Evolutionary conservation across 805 yeast species (phyloP), one percentile per base, ranked within the genome.

Genomic region (Metschnikowia vanudenii): DNA sequence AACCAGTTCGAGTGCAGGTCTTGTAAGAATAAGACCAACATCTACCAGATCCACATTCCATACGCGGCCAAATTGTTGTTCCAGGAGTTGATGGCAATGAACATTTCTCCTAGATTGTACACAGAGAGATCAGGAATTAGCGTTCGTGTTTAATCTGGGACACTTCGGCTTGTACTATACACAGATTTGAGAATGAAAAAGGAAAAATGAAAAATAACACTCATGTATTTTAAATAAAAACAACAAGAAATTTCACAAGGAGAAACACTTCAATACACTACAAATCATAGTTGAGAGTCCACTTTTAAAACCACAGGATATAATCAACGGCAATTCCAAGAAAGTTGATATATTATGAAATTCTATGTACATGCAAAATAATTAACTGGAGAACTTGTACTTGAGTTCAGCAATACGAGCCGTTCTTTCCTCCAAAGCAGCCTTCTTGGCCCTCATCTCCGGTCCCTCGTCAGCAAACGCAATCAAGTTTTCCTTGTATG

Each of bases 41-140:
- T 94, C 61, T 94, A 89, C 72, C 99, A 94, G 77, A 87, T 91
- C 56, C 96, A 92, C 63, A 88, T 94, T 62, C 99, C 99, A 39
- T 94, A 94, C 67, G 99, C 99, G 39, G 99, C 99, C 45, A 94
- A 94, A 74, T 78, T 94, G 64, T 74, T 94, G 67, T 94, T 94
- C 89, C 99, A 94, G 74, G 99, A 94, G 74, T 80, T 94, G 64
- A 94, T 94, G 98, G 96, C 99, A 35, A 94, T 94, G 99, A 94
- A 94, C 69, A 94, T 94, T 61, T 86, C 97, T 17, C 99, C 98
- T 45, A 84, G 99, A 72, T 71, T 92, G 74, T 92, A 92, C 69
- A 89, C 98, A n/a, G 97, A 92, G 58, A 82, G 91, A 58, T 81
- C 90, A 10, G 87, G 85, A 6, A 70, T 75, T 13, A 67, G 76